A percentile compares a stretch with the other conserved stretches of the same genome.
Conservation (phyloP, 768 basidiomycete genomes). For the Astraeus odoratus region DNA sequence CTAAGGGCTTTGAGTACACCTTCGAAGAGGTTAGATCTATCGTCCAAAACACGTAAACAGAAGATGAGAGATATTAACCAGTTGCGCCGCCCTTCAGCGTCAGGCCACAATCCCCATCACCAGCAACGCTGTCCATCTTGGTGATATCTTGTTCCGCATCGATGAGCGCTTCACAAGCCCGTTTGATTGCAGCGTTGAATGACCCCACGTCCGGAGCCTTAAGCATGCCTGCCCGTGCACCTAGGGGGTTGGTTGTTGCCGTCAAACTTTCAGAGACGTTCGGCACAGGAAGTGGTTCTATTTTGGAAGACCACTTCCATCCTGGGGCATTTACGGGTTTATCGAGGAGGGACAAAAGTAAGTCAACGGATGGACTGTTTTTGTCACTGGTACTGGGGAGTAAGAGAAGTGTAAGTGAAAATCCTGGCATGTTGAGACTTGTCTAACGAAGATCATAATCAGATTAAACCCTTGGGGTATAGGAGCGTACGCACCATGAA, state of each 20-base stretch:
- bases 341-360: constrained; percentile 65
- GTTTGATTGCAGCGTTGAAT: constrained; percentile 50
- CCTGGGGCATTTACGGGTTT: constrained; percentile 64
- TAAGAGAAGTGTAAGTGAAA: constrained; percentile 77
- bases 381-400: constrained; percentile 47
- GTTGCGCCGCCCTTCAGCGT: constrained; percentile 71
- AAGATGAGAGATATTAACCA: constrained; percentile 31
- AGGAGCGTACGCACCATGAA: constrained; percentile 78
- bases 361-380: constrained; percentile 30
- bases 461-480: not conserved
- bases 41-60: not conserved
- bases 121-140: constrained; percentile 82
- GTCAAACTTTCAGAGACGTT: constrained; percentile 9
- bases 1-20: constrained; percentile 56
- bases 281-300: constrained; percentile 27
- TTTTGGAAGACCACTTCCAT: constrained; percentile 72
- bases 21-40: constrained; percentile 18
- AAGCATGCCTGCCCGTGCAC: constrained; percentile 15
- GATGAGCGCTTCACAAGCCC: constrained; percentile 61
- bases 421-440: constrained; percentile 89
- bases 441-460: constrained; percentile 41
- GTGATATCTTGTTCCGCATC: constrained; percentile 86
- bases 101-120: constrained; percentile 78
- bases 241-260: constrained; percentile 7
- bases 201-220: constrained; percentile 36